Evolutionary conservation across 2,329 filamentous ascomycete genomes (phyloP), one percentile per base, ranked within the genome.

Genomic region (Hansfordia pulvinata): DNA sequence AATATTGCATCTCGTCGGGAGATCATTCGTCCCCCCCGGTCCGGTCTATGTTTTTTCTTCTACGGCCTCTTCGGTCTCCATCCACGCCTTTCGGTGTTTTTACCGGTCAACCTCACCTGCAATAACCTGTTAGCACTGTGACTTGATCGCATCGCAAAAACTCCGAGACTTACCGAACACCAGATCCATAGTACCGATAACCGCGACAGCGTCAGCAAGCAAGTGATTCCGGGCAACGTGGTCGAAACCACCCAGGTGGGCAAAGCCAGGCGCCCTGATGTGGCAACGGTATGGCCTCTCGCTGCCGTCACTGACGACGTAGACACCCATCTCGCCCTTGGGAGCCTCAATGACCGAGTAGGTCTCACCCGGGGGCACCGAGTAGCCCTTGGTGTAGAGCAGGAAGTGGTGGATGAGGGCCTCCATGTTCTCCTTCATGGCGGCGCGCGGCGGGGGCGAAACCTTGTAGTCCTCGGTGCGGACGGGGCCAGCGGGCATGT

Each of bases 371-470:
- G 92, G 90, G 22, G 90, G 90, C 4, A 98, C 90, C 23, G 84
- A 72, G 58, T 98, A 98, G 32, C 90, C 90, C 71, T 98, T 98
- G 55, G 86, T 96, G 66, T 88, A 98, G 28, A 98, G 76, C 39
- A 98, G 62, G 70, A 98, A 98, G 66, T 98, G 90, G 63, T 98
- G 90, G 52, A 98, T 98, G 22, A 98, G 72, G 20, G 90, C 86
- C 63, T 98, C 90, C 92, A 98, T 98, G 66, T 98, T 98, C 73
- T 98, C 90, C 72, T 98, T 98, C 90, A 98, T 98, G 47, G 90
- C 90, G 23, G 83, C 69, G 48, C 90, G 77, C n/a, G 90, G 92
- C 35, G 90, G 90, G 13, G 90, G 90, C 3, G 83, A 80, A 47
- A 98, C 73, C 73, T 98, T 98, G 75, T 96, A 98, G 59, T 98